Conservation (phyloP, 2,329 filamentous ascomycete genomes). For the Fusarium sp. region DNA sequence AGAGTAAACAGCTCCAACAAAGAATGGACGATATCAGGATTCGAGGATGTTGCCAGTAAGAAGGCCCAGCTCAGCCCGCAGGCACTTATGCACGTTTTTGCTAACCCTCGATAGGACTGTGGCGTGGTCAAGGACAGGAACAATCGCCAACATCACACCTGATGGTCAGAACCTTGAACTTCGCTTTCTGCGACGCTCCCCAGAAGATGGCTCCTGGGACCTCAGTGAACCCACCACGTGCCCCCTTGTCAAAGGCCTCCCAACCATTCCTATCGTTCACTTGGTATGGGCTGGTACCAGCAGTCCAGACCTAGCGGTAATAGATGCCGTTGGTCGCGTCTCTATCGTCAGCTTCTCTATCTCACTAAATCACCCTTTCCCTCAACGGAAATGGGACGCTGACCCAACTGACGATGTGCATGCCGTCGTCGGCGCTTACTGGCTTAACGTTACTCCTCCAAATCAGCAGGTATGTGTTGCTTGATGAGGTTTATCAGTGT, state of each 20-base stretch:
- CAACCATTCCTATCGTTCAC: constrained; percentile 78
- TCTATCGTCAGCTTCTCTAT: constrained; percentile 78
- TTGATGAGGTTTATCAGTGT: neutral
- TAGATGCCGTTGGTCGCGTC: constrained; percentile 83
- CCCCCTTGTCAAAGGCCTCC: constrained; percentile 69
- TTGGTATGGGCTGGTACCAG: constrained; percentile 81
- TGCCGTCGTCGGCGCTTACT: constrained; percentile 85
- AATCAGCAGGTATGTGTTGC: constrained; percentile 51
- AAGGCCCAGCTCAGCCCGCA: neutral
- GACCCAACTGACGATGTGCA: constrained; percentile 81
- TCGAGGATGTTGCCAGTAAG: constrained; percentile 85
- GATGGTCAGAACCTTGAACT: constrained; percentile 79
- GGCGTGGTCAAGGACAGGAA: constrained; percentile 89
- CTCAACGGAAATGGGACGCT: constrained; percentile 70
- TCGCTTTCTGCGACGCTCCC: constrained; percentile 76
- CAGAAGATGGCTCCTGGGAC: constrained; percentile 78
- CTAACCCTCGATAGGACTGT: constrained; percentile 69
- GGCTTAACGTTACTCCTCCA: constrained; percentile 74
- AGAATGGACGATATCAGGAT: constrained; percentile 81
- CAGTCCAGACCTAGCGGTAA: constrained; percentile 82
- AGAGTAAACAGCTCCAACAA: constrained; percentile 73
- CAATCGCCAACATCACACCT: constrained; percentile 81
- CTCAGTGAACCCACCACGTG: constrained; percentile 78
- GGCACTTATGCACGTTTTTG: neutral
- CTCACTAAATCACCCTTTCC: constrained; percentile 77